A percentile compares a stretch with the other conserved stretches of the same genome.
Evolutionary conservation across 352 stramenopile species (phyloP).

Genomic region (Pythium biforme): DNA sequence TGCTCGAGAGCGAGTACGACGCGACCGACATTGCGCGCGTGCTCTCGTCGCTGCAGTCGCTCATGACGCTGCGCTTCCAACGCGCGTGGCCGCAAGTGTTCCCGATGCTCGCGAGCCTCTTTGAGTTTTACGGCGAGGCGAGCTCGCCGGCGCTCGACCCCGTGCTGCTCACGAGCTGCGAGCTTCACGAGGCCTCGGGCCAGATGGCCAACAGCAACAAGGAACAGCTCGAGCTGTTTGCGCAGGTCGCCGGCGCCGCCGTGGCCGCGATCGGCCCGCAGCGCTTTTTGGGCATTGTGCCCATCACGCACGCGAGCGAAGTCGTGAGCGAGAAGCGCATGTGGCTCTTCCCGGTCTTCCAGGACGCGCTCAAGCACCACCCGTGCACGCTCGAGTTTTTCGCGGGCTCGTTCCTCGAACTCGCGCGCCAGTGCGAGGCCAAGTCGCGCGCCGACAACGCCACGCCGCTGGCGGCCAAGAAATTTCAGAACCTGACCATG

Average conservation of each 20-base stretch:
- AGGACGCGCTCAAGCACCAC: slow-evolving; percentile 53
- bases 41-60: slow-evolving; percentile 71
- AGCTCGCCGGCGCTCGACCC: slow-evolving; percentile 60
- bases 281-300: slow-evolving; percentile 70
- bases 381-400: slow-evolving; percentile 77
- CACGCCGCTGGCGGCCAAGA: slow-evolving; percentile 70
- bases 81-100: slow-evolving; percentile 80
- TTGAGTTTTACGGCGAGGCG: slow-evolving; percentile 63
- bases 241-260: slow-evolving; percentile 57
- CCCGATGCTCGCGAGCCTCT: slow-evolving; percentile 64
- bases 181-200: slow-evolving; percentile 77
- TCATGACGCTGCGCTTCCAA: slow-evolving; percentile 85
- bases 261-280: slow-evolving; percentile 65
- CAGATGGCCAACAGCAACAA: slow-evolving; percentile 57
- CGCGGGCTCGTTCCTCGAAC: slow-evolving; percentile 54
- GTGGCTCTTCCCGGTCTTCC: slow-evolving; percentile 82
- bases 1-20: slow-evolving; percentile 55
- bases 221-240: slow-evolving; percentile 59
- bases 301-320: slow-evolving; percentile 65
- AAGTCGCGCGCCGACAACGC: slow-evolving; percentile 60
- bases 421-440: slow-evolving; percentile 73
- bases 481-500: slow-evolving; percentile 73
- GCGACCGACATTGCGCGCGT: slow-evolving; percentile 65
- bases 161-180: slow-evolving; percentile 69
- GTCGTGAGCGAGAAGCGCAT: slow-evolving; percentile 73